A percentile compares a stretch with the other conserved stretches of the same genome.
These are phyloP conservation scores for Lyophyllum semitale DNA, from an alignment of 768 basidiomycete species.

Conservation along the genomic window DNA sequence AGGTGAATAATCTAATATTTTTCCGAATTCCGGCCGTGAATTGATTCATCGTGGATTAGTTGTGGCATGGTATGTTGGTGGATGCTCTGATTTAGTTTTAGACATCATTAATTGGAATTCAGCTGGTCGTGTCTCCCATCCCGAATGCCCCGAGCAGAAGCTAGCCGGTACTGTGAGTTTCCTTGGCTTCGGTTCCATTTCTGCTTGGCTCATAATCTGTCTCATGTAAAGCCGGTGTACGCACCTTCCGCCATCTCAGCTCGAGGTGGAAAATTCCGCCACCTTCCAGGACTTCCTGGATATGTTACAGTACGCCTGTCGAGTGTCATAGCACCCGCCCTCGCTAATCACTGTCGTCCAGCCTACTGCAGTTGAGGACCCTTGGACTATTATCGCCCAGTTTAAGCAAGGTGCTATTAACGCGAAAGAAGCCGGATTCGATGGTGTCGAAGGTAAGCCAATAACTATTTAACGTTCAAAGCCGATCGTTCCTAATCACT, in stretches of 20 bases:
- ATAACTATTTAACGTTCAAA: not conserved
- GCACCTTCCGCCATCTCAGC: constrained; percentile 46
- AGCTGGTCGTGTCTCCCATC: not conserved
- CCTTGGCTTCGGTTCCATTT: not conserved
- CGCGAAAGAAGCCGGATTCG: constrained; percentile 56
- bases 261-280: constrained; percentile 41
- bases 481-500: not conserved
- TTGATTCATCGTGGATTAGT: constrained; percentile 9
- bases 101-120: not conserved
- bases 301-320: constrained; percentile 37
- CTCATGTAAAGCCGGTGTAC: constrained; percentile 39
- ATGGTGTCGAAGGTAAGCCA: constrained; percentile 50
- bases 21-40: not conserved
- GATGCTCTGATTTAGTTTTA: not conserved
- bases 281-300: constrained; percentile 36
- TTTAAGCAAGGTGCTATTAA: constrained; percentile 47
- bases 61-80: constrained; percentile 38
- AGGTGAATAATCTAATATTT: constrained; percentile 26
- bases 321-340: not conserved
- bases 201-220: not conserved
- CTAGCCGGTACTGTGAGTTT: constrained; percentile 33
- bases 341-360: constrained; percentile 9
- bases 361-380: constrained; percentile 46
- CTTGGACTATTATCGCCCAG: constrained; percentile 34
- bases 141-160: constrained; percentile 31